A percentile compares a stretch with the other conserved stretches of the same genome.
Conservation (phyloP, 2,329 filamentous ascomycete genomes). For the Ophiocordyceps polyrhachis-furcata region DNA sequence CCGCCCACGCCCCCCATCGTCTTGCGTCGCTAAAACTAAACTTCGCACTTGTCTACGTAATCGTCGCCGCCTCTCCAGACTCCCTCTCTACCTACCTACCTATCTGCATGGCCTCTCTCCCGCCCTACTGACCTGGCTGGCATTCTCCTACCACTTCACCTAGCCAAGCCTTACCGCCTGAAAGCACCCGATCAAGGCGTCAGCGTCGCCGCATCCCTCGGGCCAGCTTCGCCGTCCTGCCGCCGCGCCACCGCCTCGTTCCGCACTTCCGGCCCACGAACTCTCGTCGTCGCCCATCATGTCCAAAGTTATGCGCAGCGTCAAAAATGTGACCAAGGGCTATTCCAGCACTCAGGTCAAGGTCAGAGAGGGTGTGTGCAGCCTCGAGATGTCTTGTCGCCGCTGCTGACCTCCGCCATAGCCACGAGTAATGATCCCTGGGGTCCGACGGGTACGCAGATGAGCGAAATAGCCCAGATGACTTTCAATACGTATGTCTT, state of each 20-base stretch:
- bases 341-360: slow-evolving; percentile 95
- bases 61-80: neutral
- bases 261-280: neutral
- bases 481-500: slow-evolving; percentile 81
- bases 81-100: neutral
- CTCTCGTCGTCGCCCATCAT: slow-evolving; percentile 31
- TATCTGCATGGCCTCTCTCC: neutral
- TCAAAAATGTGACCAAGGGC: slow-evolving; percentile 99
- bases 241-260: neutral
- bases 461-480: slow-evolving; percentile 96
- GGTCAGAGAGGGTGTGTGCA: slow-evolving; percentile 72
- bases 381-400: neutral
- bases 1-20: neutral
- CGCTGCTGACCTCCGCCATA: slow-evolving; percentile 17
- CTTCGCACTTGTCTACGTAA: neutral
- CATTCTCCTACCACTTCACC: neutral
- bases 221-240: neutral
- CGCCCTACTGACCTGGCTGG: neutral
- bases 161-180: neutral
- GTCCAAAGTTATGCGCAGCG: slow-evolving; percentile 93
- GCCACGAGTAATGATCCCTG: slow-evolving; percentile 98
- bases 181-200: neutral
- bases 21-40: neutral
- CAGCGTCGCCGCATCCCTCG: neutral
- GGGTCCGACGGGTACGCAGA: slow-evolving; percentile 93